Conservation (phyloP, 2,329 filamentous ascomycete species). For the Fusarium burgessii region DNA sequence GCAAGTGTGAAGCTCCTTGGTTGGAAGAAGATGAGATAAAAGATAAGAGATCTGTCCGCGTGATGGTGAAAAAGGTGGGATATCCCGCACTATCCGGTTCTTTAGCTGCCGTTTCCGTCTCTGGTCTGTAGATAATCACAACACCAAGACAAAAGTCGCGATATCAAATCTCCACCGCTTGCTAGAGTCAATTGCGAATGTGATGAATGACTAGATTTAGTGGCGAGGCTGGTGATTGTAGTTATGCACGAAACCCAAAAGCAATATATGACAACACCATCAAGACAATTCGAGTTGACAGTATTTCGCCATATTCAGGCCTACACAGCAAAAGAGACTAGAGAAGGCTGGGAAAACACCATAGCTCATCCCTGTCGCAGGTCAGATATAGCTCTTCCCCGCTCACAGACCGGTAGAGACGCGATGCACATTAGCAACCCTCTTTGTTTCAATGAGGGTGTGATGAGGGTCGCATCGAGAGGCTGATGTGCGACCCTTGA, state of each 20-base stretch:
- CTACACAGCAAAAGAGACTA: not conserved
- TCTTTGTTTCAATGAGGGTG: constrained; percentile 6
- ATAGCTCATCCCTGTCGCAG: constrained; percentile 1
- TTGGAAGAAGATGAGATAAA: constrained; percentile 6
- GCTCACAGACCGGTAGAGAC: constrained; percentile 5
- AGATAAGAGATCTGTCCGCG: constrained; percentile 37
- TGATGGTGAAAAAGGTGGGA: constrained; percentile 32
- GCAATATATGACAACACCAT: constrained; percentile 5
- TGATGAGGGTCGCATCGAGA: constrained; percentile 20
- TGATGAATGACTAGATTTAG: not conserved
- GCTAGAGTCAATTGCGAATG: not conserved
- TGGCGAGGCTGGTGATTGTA: not conserved
- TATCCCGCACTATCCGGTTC: constrained; percentile 20
- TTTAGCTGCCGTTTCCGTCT: constrained; percentile 31
- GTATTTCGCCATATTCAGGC: not conserved
- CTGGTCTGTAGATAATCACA: constrained; percentile 9
- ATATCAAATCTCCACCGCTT: not conserved
- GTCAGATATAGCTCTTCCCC: constrained; percentile 22
- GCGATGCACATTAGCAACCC: constrained; percentile 13
- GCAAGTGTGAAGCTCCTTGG: not conserved
- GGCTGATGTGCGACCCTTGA: constrained; percentile 18
- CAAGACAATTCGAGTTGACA: not conserved
- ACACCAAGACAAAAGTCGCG: constrained; percentile 26
- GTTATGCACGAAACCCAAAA: constrained; percentile 9
- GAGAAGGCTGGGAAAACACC: not conserved